Evolutionary conservation across 2,329 filamentous ascomycete genomes (phyloP).

Genomic region (Phoma herbarum): DNA sequence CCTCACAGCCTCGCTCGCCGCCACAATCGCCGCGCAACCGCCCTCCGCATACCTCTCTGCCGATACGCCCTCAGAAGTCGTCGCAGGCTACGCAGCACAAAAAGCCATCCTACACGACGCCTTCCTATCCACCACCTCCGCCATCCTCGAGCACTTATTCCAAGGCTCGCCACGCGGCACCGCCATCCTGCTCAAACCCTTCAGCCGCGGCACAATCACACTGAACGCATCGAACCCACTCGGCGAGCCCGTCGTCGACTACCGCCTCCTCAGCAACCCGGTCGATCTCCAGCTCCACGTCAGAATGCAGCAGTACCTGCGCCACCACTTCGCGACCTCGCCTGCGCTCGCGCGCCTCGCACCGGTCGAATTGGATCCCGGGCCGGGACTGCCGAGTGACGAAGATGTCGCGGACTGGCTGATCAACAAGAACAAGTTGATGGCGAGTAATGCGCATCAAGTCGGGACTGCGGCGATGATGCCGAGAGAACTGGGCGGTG

Average conservation of each 20-base stretch:
- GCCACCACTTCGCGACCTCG: conserved; percentile 16
- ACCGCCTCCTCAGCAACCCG: conserved; percentile 40
- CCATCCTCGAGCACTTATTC: conserved; percentile 10
- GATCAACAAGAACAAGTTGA: conserved; percentile 20
- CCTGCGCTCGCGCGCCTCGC: conserved; percentile 20
- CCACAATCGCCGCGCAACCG: background rate
- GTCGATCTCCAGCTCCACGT: conserved; percentile 38
- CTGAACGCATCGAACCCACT: conserved; percentile 42
- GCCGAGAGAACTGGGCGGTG: conserved; percentile 31
- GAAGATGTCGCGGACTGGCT: conserved; percentile 24
- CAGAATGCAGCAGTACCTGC: conserved; percentile 22
- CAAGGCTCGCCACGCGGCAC: conserved; percentile 9
- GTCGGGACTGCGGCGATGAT: conserved; percentile 32
- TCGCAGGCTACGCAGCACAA: conserved; percentile 10
- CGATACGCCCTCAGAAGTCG: background rate
- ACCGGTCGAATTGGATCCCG: conserved; percentile 43
- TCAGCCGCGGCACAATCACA: conserved; percentile 44
- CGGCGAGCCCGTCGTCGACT: conserved; percentile 38
- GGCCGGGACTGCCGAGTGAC: conserved; percentile 25
- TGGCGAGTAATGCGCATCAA: conserved; percentile 24
- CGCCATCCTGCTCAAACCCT: conserved; percentile 27
- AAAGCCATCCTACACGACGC: conserved; percentile 2
- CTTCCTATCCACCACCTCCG: conserved; percentile 2
- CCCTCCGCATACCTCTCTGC: background rate
- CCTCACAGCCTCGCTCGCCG: background rate